phyloP scores from a whole-genome alignment of 192 early-diverging fungal species.

The Coemansia sp. region DNA sequence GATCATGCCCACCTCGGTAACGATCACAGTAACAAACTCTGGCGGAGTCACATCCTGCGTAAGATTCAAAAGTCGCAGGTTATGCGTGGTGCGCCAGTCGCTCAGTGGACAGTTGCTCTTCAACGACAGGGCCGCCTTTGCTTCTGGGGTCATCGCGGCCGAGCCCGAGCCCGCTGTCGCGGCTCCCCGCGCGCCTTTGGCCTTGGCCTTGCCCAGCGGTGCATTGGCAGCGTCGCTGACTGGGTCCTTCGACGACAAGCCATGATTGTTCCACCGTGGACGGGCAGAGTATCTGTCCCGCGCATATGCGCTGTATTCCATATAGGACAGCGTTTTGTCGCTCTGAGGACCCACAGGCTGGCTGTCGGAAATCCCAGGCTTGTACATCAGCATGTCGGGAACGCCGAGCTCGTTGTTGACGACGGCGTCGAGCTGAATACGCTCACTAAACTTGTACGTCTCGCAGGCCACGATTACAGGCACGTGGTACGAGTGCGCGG shows the following conservation, averaged over 20 bases:
- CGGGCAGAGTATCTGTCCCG: slow-evolving; percentile 51
- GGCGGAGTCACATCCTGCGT: slow-evolving; percentile 95
- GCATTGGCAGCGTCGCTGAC: slow-evolving; percentile 8
- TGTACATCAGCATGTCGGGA: slow-evolving; percentile 76
- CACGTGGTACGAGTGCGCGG: slow-evolving; percentile 81
- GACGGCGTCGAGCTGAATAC: slow-evolving; percentile 90
- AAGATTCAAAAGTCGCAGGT: slow-evolving; percentile 83
- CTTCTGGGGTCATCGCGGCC: slow-evolving; percentile 21
- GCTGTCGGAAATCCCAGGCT: slow-evolving; percentile 36
- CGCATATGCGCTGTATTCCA: slow-evolving; percentile 55
- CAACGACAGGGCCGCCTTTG: slow-evolving; percentile 17
- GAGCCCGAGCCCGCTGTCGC: slow-evolving; percentile 18
- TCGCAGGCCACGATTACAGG: slow-evolving; percentile 95
- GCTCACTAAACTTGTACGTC: slow-evolving; percentile 93
- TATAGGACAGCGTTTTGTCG: slow-evolving; percentile 28
- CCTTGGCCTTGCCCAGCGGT: slow-evolving; percentile 13
- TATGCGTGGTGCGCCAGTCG: slow-evolving; percentile 74
- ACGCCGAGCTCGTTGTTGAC: slow-evolving; percentile 95
- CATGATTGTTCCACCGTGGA: slow-evolving; percentile 50
- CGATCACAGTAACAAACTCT: slow-evolving; percentile 83
- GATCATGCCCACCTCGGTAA: slow-evolving; percentile 90
- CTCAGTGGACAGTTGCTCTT: slow-evolving; percentile 39
- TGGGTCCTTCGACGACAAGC: slow-evolving; percentile 7
- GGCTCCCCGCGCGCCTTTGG: slow-evolving; percentile 16
- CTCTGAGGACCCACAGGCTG: slow-evolving; percentile 41